Evolutionary conservation across 768 basidiomycete species (phyloP).

Genomic region (Lactarius hengduanensis): DNA sequence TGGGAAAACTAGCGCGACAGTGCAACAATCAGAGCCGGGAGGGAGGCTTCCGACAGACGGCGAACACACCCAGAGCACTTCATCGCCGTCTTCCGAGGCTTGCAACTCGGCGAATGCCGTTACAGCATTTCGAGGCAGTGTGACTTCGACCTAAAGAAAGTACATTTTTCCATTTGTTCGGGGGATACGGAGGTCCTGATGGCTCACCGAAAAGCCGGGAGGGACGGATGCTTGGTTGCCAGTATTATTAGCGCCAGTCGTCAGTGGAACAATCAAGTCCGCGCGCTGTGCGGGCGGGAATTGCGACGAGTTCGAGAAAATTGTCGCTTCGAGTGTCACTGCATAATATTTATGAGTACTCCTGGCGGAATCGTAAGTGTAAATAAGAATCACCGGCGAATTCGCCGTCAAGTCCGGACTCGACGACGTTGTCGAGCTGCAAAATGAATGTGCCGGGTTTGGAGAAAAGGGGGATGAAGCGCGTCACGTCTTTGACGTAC

Average conservation of each 20-base stretch:
- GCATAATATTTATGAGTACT: not conserved
- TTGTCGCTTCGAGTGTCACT: conserved; percentile 71
- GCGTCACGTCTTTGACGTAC: no score
- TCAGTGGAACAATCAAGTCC: conserved; percentile 58
- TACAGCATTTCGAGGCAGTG: conserved; percentile 66
- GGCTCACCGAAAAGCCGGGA: conserved; percentile 58
- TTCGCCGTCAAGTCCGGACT: conserved; percentile 56
- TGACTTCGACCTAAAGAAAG: conserved; percentile 55
- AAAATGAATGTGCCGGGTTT: conserved; percentile 53
- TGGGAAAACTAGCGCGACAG: conserved; percentile 57
- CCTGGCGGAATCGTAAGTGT: not conserved
- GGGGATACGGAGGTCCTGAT: not conserved
- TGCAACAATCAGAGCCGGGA: not conserved
- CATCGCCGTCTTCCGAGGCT: conserved; percentile 61
- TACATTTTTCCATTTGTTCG: not conserved
- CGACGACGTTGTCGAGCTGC: conserved; percentile 67
- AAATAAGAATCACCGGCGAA: conserved; percentile 55
- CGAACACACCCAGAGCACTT: conserved; percentile 72
- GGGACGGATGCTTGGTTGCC: conserved; percentile 72
- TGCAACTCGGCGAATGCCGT: conserved; percentile 67
- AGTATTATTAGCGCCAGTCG: conserved; percentile 55
- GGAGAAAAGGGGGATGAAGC: no score
- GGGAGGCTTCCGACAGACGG: not conserved
- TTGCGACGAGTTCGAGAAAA: conserved; percentile 55
- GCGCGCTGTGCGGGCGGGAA: conserved; percentile 51